These are phyloP conservation scores for Penicillium sp. DNA, from an alignment of 2,329 filamentous ascomycete species.

Conservation along the genomic window DNA sequence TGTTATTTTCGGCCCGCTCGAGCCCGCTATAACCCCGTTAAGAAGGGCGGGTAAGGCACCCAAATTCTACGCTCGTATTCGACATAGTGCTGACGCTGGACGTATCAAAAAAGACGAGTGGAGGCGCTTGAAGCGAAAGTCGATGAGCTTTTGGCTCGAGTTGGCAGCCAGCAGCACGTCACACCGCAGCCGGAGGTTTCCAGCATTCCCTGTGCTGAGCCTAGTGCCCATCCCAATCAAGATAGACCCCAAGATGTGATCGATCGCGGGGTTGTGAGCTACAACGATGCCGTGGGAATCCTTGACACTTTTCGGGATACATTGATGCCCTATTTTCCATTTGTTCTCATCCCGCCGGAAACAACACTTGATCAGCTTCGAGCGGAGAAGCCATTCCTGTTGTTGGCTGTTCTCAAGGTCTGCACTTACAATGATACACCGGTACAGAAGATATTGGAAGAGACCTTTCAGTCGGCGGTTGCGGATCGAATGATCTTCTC, in stretches of 20 bases:
- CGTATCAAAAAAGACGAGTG: not conserved
- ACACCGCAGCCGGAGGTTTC: not conserved
- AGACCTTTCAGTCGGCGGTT: not conserved
- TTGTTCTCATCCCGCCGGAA: constrained; percentile 1
- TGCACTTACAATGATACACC: not conserved
- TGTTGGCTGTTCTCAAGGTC: constrained; percentile 4
- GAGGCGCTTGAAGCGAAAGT: constrained; percentile 6
- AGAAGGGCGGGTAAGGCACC: constrained; percentile 11
- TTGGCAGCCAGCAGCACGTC: not conserved
- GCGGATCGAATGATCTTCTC: constrained; percentile 2
- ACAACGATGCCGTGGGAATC: not conserved
- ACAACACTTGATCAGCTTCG: constrained; percentile 1
- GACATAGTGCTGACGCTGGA: not conserved
- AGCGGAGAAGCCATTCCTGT: constrained; percentile 1
- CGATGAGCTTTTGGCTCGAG: not conserved
- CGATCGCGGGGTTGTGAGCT: not conserved
- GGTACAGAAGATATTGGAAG: not conserved
- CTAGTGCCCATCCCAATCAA: not conserved
- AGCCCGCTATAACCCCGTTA: constrained; percentile 10
- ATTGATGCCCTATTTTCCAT: constrained; percentile 6
- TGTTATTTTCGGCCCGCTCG: constrained; percentile 18
- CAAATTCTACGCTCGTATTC: not conserved
- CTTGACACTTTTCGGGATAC: not conserved
- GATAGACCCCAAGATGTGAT: constrained; percentile 2
- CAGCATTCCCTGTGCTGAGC: not conserved